Percentiles rank a stretch among this genome's conserved stretches.
Evolutionary conservation across 768 basidiomycete species (phyloP).

Genomic region (Amanita muscaria): DNA sequence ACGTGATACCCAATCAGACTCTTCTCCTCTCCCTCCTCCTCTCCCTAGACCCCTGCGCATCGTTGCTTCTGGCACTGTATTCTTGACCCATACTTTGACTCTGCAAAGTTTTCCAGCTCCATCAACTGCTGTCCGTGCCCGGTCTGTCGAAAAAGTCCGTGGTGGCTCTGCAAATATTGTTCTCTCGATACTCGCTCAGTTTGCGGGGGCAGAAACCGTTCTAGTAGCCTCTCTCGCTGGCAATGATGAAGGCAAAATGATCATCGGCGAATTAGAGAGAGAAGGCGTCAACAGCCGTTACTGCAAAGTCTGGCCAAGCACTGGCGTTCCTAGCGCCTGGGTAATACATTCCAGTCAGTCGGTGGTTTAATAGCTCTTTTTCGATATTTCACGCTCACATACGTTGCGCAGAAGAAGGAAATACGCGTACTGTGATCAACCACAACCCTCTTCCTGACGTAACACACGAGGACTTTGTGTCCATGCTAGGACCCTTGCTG

Average conservation of each 20-base stretch:
- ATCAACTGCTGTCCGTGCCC: slow-evolving; percentile 54
- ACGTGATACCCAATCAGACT: slow-evolving; percentile 29
- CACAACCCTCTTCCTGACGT: slow-evolving; percentile 85
- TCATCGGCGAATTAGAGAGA: slow-evolving; percentile 55
- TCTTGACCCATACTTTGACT: slow-evolving; percentile 64
- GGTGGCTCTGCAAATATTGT: slow-evolving; percentile 70
- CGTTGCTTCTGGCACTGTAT: slow-evolving; percentile 73
- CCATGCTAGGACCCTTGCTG: slow-evolving; percentile 69
- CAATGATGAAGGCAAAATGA: slow-evolving; percentile 56
- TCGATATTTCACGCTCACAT: neutral
- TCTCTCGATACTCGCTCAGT: slow-evolving; percentile 65
- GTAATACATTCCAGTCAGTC: slow-evolving; percentile 66
- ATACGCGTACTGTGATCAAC: slow-evolving; percentile 65
- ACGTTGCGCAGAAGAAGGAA: slow-evolving; percentile 38
- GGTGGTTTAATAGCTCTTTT: too few species aligned
- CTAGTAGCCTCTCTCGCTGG: slow-evolving; percentile 70
- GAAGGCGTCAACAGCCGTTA: slow-evolving; percentile 64
- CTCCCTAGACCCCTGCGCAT: slow-evolving; percentile 49
- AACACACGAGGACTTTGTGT: slow-evolving; percentile 80
- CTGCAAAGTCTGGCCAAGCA: slow-evolving; percentile 64
- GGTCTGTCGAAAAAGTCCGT: slow-evolving; percentile 56
- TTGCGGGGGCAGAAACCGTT: slow-evolving; percentile 53
- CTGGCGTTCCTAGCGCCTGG: slow-evolving; percentile 76
- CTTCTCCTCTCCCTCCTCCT: slow-evolving; percentile 17
- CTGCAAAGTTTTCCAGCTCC: slow-evolving; percentile 53